Evolutionary conservation across 2,329 filamentous ascomycete genomes (phyloP), one percentile per base, ranked within the genome.

Genomic region (Fusarium longipes): DNA sequence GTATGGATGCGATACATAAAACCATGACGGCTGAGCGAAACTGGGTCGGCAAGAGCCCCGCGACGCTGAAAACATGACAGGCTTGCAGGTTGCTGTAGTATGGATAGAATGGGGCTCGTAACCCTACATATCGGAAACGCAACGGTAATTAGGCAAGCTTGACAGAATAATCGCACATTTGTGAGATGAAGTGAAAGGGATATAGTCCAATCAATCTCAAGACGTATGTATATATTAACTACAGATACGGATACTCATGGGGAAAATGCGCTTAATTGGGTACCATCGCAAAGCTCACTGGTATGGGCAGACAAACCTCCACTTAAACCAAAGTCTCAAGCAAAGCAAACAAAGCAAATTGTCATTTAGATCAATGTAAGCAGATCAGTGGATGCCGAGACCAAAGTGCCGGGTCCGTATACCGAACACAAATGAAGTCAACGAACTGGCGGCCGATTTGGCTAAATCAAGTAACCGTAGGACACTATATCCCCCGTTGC

Each of bases 181-280:
- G 32, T 24, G n/a, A 70, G 66, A 53, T 67, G 53, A 64, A 59
- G 35, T 39, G 27, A 50, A 48, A 30, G 22, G 22, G 38, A 17
- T 29, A 52, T 14, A 25, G 32, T 24, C 36, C 20, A 44, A 52
- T 52, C n/a, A 32, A n/a, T 32, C 30, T 17, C 22, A 11, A 40
- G n/a, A 42, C 25, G 27, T 17, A 27, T 17, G 8, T 3, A 27
- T 22, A 25, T 40, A 5, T 48, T n/a, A 15, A 22, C n/a, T 36
- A n/a, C n/a, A n/a, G n/a, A n/a, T 25, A 27, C 25, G 25, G 25
- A 25, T 25, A 29, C 17, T 27, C 25, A 15, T 8, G 17, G 8
- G 12, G 8, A 33, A 22, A 43, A 29, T 40, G 11, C 24, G 22
- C 17, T 55, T 27, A 61, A 55, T 56, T 11, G 15, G 12, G 27